Conservation (phyloP, 2,329 filamentous ascomycete species). For the Furcasterigmium furcatum region DNA sequence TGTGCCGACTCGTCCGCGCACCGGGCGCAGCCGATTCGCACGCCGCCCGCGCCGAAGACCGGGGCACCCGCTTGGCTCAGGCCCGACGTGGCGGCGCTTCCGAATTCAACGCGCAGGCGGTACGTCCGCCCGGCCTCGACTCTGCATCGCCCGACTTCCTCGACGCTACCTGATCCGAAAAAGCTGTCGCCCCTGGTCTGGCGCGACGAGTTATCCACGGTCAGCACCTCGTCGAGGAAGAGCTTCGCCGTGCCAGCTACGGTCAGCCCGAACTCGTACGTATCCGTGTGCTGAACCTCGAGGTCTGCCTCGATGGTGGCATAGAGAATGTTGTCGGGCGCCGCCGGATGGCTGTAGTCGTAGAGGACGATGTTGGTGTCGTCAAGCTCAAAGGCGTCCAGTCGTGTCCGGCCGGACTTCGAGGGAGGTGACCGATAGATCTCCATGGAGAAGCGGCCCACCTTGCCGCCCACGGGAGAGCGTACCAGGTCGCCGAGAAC, state of each 20-base stretch:
- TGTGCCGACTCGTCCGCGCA: conserved; percentile 17
- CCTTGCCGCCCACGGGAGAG: not conserved
- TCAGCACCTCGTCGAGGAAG: conserved; percentile 31
- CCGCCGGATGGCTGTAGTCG: conserved; percentile 17
- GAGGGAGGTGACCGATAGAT: conserved; percentile 17
- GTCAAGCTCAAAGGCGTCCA: conserved; percentile 17
- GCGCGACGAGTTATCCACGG: conserved; percentile 43
- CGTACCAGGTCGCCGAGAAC: conserved; percentile 20
- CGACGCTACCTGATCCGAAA: conserved; percentile 15
- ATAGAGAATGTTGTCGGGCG: conserved; percentile 19
- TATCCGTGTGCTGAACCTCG: conserved; percentile 13
- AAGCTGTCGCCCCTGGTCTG: conserved; percentile 31
- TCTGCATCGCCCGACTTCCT: conserved; percentile 1
- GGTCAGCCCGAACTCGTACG: conserved; percentile 22
- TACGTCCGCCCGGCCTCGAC: conserved; percentile 10
- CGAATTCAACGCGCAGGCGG: conserved; percentile 15
- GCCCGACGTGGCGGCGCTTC: conserved; percentile 20
- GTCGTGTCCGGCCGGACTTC: not conserved
- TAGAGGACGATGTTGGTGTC: conserved; percentile 19
- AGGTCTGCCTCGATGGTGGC: conserved; percentile 24
- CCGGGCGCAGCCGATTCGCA: conserved; percentile 16
- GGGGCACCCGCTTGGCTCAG: conserved; percentile 19
- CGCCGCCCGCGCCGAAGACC: conserved; percentile 21
- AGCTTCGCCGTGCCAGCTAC: conserved; percentile 15
- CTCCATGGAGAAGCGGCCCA: conserved; percentile 17